phyloP scores from a whole-genome alignment of 768 basidiomycete species.

The Psilocybe cubensis region DNA sequence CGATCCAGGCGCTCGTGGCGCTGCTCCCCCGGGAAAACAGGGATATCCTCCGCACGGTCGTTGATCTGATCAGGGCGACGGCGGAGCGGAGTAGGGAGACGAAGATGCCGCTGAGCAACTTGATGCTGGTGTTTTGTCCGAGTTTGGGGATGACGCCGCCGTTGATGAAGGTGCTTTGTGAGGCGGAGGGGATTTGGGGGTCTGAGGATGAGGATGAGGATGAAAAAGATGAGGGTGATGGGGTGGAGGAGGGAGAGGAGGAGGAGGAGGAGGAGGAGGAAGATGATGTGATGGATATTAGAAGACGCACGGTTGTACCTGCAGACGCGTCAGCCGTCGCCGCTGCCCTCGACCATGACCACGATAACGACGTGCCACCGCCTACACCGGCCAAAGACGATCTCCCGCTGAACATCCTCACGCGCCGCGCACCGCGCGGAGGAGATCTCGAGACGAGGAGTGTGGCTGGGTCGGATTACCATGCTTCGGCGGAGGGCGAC shows the following conservation, averaged over 20 bases:
- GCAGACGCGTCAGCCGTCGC: not conserved
- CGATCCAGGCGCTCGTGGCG: slow-evolving; percentile 64
- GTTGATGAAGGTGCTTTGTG: slow-evolving; percentile 72
- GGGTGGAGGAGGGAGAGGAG: slow-evolving; percentile 51
- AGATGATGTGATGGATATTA: slow-evolving; percentile 44
- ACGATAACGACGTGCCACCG: slow-evolving; percentile 13
- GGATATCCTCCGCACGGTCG: slow-evolving; percentile 82
- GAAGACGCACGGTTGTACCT: slow-evolving; percentile 9
- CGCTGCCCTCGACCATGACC: not conserved
- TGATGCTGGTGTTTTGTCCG: slow-evolving; percentile 88
- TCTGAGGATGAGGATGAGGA: slow-evolving; percentile 9
- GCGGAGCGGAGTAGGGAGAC: slow-evolving; percentile 70
- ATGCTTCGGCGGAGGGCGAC: slow-evolving; percentile 37
- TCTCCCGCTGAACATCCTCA: slow-evolving; percentile 11
- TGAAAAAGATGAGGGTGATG: slow-evolving; percentile 63
- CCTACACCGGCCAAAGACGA: slow-evolving; percentile 12
- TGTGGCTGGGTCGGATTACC: slow-evolving; percentile 37
- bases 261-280: slow-evolving; percentile 51
- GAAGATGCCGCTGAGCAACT: slow-evolving; percentile 91
- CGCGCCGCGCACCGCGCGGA: slow-evolving; percentile 10
- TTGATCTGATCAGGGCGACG: slow-evolving; percentile 79
- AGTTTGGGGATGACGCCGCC: slow-evolving; percentile 81
- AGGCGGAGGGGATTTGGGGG: slow-evolving; percentile 70
- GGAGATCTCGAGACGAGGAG: slow-evolving; percentile 26
- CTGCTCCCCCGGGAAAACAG: slow-evolving; percentile 80